Evolutionary conservation across 2,329 filamentous ascomycete genomes (phyloP), one percentile per base, ranked within the genome.

Genomic region (Aspergillus sp.): DNA sequence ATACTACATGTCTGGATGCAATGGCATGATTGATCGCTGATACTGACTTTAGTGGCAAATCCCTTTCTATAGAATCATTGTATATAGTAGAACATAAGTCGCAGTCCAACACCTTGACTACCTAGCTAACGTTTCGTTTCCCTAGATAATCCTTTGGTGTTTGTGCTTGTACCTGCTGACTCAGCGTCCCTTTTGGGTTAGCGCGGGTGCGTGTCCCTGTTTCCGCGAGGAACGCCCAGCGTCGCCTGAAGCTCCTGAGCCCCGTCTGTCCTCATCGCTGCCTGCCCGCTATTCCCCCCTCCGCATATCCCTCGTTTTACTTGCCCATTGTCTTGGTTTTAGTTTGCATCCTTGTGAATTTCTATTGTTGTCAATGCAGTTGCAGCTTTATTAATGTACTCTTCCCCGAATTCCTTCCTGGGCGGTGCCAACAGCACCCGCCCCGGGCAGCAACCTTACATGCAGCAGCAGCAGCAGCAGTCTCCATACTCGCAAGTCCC

Each of bases 401-500:
- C 91, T 65, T 91, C 89, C 74, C 90, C 91, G 65, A 96, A 90
- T 81, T 88, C 90, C 64, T 97, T 88, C 76, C 79, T 96, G 70
- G 91, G 91, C 76, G 89, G 87, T 78, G 85, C 83, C 75, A 91
- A 88, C 73, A 89, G 83, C 80, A 85, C 89, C 73, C 89, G 87
- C 60, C 90, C 89, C 50, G 86, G 86, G 54, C 84, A 85, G 64
- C 82, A 82, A 63, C 86, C 76, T 64, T 81, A 77, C 69, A 77
- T 79, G 56, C 79, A 50, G 25, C 51, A 84, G 70, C 79, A 50
- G 25, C 51, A 84, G 70, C 86, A 85, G 64, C 68, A 85, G 64
- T 68, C 77, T 61, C 68, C 74, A 66, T 75, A 72, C 63, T 70
- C 68, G 55, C 68, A 73, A 69, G 75, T 74, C 65, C 68, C 69